These are phyloP conservation scores for Haplographium delicatum DNA, from an alignment of 495 filamentous ascomycete genomes.

Conservation along the genomic window DNA sequence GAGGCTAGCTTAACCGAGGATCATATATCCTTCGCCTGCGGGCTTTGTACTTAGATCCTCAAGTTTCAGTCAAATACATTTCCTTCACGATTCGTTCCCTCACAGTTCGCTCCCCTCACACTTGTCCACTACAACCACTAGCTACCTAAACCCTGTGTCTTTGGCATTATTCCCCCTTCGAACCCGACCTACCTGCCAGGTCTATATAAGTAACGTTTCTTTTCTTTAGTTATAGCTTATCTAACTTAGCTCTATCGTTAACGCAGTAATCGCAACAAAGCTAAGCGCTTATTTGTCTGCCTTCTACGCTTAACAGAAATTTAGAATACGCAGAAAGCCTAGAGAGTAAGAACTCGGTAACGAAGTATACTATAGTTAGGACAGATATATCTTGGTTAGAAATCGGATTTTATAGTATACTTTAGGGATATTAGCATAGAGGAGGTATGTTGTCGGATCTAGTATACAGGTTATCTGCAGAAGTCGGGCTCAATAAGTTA, in stretches of 20 bases:
- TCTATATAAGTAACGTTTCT: constrained; percentile 6
- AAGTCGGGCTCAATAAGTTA: constrained; percentile 4
- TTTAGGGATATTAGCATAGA: constrained; percentile 6
- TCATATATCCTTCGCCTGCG: too few species aligned
- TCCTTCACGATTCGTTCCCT: too few species aligned
- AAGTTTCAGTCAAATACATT: too few species aligned
- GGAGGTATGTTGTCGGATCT: constrained; percentile 6
- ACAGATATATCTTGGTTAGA: constrained; percentile 10
- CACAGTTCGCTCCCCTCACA: too few species aligned
- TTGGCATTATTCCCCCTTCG: constrained; percentile 12
- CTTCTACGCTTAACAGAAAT: constrained; percentile 14
- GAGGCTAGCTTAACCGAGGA: too few species aligned
- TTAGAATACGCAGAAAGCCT: constrained; percentile 8
- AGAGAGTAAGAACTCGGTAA: constrained; percentile 14
- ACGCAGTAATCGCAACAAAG: constrained; percentile 14
- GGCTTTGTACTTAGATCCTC: too few species aligned
- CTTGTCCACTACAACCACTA: constrained; percentile 5
- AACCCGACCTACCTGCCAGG: constrained; percentile 12
- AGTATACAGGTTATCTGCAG: constrained; percentile 3
- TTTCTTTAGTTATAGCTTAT: constrained; percentile 8
- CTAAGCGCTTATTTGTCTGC: constrained; percentile 10
- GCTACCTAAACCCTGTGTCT: constrained; percentile 2
- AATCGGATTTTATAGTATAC: constrained; percentile 8
- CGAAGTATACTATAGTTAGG: constrained; percentile 4
- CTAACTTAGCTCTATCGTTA: constrained; percentile 12